Conservation (phyloP, 345 rosid genomes). For the Gossypioides kirkii region DNA sequence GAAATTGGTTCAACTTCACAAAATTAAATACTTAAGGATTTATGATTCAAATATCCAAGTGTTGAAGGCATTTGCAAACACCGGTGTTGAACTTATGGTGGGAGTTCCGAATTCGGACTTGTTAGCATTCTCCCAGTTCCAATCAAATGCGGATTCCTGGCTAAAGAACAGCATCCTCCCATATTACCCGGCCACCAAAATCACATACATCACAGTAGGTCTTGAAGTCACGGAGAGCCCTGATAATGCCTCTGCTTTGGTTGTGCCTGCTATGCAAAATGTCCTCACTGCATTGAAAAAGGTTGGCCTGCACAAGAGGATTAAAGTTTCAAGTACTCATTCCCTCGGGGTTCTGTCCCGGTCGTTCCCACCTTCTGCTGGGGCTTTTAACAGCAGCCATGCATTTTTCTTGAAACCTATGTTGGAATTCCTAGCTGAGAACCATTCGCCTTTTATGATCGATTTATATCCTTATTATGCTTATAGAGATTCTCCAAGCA, state of each 20-base stretch:
- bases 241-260: constrained; percentile 52
- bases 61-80: constrained; percentile 86
- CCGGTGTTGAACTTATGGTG: constrained; percentile 79
- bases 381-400: constrained; percentile 76
- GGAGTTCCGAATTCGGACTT: constrained; percentile 85
- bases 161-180: constrained; percentile 86
- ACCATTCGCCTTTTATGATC: constrained; percentile 88
- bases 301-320: constrained; percentile 69
- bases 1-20: constrained; percentile 51
- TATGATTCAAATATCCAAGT: constrained; percentile 82
- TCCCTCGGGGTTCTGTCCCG: constrained; percentile 85
- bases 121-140: constrained; percentile 69
- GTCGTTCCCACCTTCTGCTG: constrained; percentile 97
- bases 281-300: constrained; percentile 61
- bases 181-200: constrained; percentile 76
- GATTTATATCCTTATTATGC: constrained; percentile 90
- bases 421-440: constrained; percentile 86
- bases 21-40: constrained; percentile 68
- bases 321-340: constrained; percentile 83
- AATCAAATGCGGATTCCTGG: constrained; percentile 86
- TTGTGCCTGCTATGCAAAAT: constrained; percentile 91
- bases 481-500: constrained; percentile 52
- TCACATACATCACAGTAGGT: constrained; percentile 82
- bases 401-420: constrained; percentile 82
- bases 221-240: constrained; percentile 77